phyloP scores from a whole-genome alignment of 345 rosid species.

The Gossypium rotundifolium region DNA sequence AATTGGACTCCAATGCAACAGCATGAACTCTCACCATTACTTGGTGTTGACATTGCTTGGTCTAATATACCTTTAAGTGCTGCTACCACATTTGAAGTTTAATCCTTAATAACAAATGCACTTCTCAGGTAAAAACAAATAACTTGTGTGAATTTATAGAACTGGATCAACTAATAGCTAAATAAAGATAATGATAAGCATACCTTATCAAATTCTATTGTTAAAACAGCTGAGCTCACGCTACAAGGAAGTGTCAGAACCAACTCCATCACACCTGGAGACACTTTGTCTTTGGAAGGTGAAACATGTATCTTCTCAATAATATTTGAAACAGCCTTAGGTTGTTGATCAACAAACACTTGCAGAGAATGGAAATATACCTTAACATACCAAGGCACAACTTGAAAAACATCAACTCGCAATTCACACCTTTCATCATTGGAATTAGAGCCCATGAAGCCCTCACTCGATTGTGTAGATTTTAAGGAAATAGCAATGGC shows the following conservation, averaged over 20 bases:
- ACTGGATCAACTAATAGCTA: background rate
- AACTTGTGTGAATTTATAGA: background rate
- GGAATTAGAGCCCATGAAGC: slow-evolving; percentile 18
- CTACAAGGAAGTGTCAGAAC: slow-evolving; percentile 71
- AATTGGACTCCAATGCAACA: background rate
- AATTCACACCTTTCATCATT: slow-evolving; percentile 37
- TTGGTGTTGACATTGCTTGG: background rate
- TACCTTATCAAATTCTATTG: slow-evolving; percentile 93
- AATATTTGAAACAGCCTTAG: slow-evolving; percentile 40
- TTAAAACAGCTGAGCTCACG: slow-evolving; percentile 66
- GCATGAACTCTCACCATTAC: background rate
- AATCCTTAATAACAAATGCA: background rate
- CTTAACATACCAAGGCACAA: slow-evolving; percentile 94
- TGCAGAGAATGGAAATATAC: slow-evolving; percentile 74
- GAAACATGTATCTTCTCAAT: slow-evolving; percentile 63
- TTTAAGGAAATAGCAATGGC: slow-evolving; percentile 83
- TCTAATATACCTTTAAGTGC: background rate
- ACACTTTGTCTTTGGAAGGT: slow-evolving; percentile 85
- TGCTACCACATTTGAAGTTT: background rate
- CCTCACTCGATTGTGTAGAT: slow-evolving; percentile 36
- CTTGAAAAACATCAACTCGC: slow-evolving; percentile 71
- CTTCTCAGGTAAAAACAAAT: background rate
- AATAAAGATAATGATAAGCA: slow-evolving; percentile 6
- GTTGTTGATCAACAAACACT: slow-evolving; percentile 67
- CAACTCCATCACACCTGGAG: slow-evolving; percentile 92